Percentiles rank a stretch among this genome's conserved stretches.
Conservation (phyloP, 768 basidiomycete genomes). For the Boletus barrowsii region DNA sequence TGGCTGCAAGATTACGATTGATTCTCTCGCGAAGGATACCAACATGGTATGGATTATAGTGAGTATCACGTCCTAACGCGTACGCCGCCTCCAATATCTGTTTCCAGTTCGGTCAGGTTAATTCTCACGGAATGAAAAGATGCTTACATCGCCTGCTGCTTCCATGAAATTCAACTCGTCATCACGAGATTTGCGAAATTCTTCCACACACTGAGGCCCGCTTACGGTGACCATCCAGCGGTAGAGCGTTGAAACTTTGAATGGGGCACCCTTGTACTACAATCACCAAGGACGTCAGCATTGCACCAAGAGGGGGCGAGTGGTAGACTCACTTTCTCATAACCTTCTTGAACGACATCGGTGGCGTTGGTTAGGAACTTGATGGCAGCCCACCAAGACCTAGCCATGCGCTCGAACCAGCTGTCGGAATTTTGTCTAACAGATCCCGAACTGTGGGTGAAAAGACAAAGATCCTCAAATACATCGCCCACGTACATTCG, state of each 20-base stretch:
- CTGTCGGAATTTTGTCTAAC: conserved; percentile 31
- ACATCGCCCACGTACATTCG: not conserved
- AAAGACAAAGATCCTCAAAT: not conserved
- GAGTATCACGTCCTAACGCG: conserved; percentile 34
- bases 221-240: conserved; percentile 43
- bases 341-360: conserved; percentile 33
- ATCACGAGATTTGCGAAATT: conserved; percentile 39
- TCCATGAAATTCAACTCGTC: conserved; percentile 36
- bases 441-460: not conserved
- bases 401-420: conserved; percentile 25
- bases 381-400: conserved; percentile 29
- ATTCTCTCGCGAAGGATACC: conserved; percentile 29
- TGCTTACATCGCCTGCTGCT: conserved; percentile 11
- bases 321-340: conserved; percentile 25
- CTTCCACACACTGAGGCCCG: conserved; percentile 33
- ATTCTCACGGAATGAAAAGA: not conserved
- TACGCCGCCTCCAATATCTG: conserved; percentile 38
- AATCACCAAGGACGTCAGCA: not conserved
- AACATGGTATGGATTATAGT: conserved; percentile 31
- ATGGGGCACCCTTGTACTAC: conserved; percentile 30
- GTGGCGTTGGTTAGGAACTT: conserved; percentile 17
- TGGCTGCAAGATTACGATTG: conserved; percentile 36
- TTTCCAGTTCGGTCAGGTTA: not conserved
- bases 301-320: no score
- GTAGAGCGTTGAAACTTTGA: no score